Evolutionary conservation across 108 stramenopile genomes (phyloP).

Genomic region (Skeletonema costatum): DNA sequence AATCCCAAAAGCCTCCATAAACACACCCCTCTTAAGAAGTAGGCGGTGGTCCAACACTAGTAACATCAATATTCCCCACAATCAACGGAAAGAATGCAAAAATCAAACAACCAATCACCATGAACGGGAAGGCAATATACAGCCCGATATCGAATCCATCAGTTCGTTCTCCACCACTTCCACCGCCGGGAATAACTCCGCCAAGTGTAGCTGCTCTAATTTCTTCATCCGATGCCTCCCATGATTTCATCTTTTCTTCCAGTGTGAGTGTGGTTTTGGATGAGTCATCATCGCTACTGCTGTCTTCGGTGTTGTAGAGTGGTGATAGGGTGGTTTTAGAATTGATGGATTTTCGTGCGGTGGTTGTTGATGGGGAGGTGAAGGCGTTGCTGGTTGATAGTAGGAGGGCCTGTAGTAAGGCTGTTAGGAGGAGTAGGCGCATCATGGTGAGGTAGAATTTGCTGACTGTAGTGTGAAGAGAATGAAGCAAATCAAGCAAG

Average conservation of each 20-base stretch:
- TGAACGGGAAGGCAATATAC: constrained; percentile 73
- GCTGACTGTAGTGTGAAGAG: too few species aligned
- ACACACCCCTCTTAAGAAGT: constrained; percentile 23
- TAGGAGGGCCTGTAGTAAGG: neutral
- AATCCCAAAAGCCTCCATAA: neutral
- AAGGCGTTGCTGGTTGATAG: neutral
- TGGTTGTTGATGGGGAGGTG: neutral
- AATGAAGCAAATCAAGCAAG: too few species aligned
- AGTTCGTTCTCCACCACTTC: constrained; percentile 13
- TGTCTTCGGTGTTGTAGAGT: neutral
- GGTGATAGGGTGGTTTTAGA: neutral
- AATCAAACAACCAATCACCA: constrained; percentile 48
- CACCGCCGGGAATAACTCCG: constrained; percentile 46
- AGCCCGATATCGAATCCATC: constrained; percentile 81
- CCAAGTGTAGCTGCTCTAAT: constrained; percentile 72
- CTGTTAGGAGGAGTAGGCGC: neutral
- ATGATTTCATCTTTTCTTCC: constrained; percentile 80
- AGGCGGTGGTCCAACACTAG: constrained; percentile 76
- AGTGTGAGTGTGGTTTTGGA: constrained; percentile 19
- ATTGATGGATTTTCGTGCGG: neutral
- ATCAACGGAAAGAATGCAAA: constrained; percentile 79
- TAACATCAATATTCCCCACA: constrained; percentile 71
- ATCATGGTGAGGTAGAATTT: neutral
- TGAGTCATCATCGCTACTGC: neutral
- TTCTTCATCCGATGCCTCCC: constrained; percentile 86